Base-by-base conservation (phyloP, 768 basidiomycete species). In the Lactarius psammicola region DNA sequence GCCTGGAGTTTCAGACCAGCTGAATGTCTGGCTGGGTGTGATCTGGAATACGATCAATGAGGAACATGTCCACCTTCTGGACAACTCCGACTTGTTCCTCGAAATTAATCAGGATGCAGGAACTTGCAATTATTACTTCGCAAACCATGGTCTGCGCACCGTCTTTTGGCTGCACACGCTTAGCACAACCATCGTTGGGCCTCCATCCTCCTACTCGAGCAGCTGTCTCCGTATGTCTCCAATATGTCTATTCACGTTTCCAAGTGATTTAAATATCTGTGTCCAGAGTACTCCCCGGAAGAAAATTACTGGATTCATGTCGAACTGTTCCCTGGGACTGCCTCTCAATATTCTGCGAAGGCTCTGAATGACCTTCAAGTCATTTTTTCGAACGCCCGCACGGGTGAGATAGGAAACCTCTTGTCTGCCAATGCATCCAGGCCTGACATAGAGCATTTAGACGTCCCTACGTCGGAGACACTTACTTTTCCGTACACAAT, bases 101-200 rank as follows among this genome's bases (percentile, higher is more conserved):
- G 65, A 62, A 40, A 3, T 66, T 8, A 56, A 66, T 13, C 31
- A 36, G 15, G 20, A 66, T 9, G 10, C 31, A 0, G 18, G 28
- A 1, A 23, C 6, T 5, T 66, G 60, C 20, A 53, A 34, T n/a
- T 66, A 66, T 42, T 66, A 57, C 20, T 62, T 66, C 9, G 65
- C 56, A 0, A 34, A 66, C 17, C 65, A 66, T 30, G 38, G 18
- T 0, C 30, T 49, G 17, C 65, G 65, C 11, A 58, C 31, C 4
- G 2, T 66, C 26, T 62, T 58, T 3, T 66, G 65, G 65, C 5
- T 66, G 18, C 60, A 58, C 20, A 1, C 17, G 0, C 10, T 58
- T 0, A 30, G 58, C 13, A 42, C 60, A 11, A 10, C 7, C 20
- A 1, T 7, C n/a, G 7, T 53, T 15, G 56, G 38, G 28, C 56